Percentiles rank a stretch among this genome's conserved stretches.
phyloP scores from a whole-genome alignment of 345 rosid genomes.

The Brassica juncea region DNA sequence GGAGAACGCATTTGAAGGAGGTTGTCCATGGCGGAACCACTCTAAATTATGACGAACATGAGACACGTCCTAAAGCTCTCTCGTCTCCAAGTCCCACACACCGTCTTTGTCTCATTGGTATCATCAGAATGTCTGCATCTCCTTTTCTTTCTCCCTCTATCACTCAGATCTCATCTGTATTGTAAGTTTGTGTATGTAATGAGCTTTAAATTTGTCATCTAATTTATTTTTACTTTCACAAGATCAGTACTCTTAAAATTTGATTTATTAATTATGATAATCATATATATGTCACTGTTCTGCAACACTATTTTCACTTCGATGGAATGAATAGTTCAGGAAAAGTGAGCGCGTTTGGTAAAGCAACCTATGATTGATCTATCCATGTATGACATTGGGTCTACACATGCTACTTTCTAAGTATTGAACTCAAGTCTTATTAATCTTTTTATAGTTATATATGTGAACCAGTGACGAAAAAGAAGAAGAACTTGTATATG shows the following conservation, averaged over 20 bases:
- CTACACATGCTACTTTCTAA: no score
- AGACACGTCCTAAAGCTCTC: not conserved
- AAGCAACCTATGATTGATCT: no score
- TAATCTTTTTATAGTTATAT: no score
- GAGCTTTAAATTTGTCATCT: not conserved
- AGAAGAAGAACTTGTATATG: no score
- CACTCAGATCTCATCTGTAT: conserved; percentile 2
- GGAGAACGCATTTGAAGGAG: conserved; percentile 94
- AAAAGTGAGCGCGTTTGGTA: no score
- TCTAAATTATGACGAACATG: conserved; percentile 73
- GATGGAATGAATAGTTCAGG: no score
- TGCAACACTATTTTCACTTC: no score
- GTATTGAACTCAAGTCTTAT: no score
- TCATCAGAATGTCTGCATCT: conserved; percentile 1
- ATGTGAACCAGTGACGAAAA: no score
- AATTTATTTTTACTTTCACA: conserved; percentile 4
- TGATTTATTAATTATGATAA: not conserved
- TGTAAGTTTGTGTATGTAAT: conserved; percentile 33
- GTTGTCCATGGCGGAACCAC: conserved; percentile 86
- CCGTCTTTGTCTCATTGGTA: conserved; percentile 12
- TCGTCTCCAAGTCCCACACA: not conserved
- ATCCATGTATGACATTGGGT: no score
- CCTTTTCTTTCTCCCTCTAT: not conserved
- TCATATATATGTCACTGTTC: no score
- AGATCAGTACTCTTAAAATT: not conserved